Evolutionary conservation across 768 basidiomycete genomes (phyloP).

Genomic region (Coprinopsis strossmayeri): DNA sequence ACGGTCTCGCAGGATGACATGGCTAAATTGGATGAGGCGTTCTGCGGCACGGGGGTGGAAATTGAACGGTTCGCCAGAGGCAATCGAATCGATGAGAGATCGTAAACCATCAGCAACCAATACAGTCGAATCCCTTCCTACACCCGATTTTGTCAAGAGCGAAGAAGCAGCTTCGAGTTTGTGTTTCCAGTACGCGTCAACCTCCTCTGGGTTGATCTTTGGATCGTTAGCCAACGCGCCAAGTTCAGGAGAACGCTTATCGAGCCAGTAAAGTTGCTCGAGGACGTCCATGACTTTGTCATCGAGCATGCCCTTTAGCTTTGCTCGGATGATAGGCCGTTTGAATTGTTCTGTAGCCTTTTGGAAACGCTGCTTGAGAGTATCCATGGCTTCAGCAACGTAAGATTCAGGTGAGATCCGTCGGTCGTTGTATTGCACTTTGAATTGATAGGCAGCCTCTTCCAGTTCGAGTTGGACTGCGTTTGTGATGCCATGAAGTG

Average conservation of each 20-base stretch:
- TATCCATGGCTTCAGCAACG: slow-evolving; percentile 94
- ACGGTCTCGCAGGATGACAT: slow-evolving; percentile 87
- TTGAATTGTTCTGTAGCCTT: slow-evolving; percentile 80
- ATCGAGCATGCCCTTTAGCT: slow-evolving; percentile 89
- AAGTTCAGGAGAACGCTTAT: slow-evolving; percentile 78
- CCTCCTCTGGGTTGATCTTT: slow-evolving; percentile 62
- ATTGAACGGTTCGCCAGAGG: slow-evolving; percentile 83
- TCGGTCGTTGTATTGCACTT: slow-evolving; percentile 96
- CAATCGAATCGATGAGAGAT: slow-evolving; percentile 84
- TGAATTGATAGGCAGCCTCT: slow-evolving; percentile 97
- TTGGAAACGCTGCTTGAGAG: slow-evolving; percentile 85
- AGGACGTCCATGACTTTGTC: slow-evolving; percentile 96
- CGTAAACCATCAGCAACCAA: slow-evolving; percentile 93
- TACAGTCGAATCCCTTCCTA: slow-evolving; percentile 89
- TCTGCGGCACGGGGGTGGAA: slow-evolving; percentile 87
- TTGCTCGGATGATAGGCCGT: slow-evolving; percentile 81
- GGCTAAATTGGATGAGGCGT: slow-evolving; percentile 86
- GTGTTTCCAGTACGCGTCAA: slow-evolving; percentile 92
- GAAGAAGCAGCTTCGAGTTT: slow-evolving; percentile 94
- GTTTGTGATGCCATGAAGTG: slow-evolving; percentile 93
- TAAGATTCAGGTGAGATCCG: slow-evolving; percentile 94
- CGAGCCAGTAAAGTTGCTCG: slow-evolving; percentile 95
- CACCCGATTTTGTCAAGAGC: slow-evolving; percentile 90
- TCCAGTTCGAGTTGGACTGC: slow-evolving; percentile 96
- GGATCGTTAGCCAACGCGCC: slow-evolving; percentile 62